Evolutionary conservation across 2,329 filamentous ascomycete species (phyloP).

Genomic region (Seiridium unicorne): DNA sequence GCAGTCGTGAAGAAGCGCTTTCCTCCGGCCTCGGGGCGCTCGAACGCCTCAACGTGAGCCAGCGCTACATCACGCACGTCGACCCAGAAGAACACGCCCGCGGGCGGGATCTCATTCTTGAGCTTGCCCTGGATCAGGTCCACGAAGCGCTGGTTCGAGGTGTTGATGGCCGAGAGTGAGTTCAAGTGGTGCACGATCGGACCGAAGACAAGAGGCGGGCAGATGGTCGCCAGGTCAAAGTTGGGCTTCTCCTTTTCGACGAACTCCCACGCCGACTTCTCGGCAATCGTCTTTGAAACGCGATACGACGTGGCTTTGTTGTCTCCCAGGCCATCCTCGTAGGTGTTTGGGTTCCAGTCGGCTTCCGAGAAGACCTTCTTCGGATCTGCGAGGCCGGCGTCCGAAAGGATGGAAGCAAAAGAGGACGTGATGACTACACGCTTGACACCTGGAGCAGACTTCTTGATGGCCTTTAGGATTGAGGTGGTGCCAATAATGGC

Average conservation of each 20-base stretch:
- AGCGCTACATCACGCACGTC: conserved; percentile 56
- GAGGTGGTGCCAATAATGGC: conserved; percentile 62
- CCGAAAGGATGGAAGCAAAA: conserved; percentile 51
- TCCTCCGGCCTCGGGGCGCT: conserved; percentile 45
- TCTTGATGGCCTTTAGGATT: conserved; percentile 68
- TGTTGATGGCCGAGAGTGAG: conserved; percentile 47
- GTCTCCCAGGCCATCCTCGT: conserved; percentile 38
- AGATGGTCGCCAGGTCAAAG: conserved; percentile 53
- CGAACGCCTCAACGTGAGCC: conserved; percentile 52
- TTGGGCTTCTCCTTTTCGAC: conserved; percentile 37
- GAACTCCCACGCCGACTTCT: conserved; percentile 54
- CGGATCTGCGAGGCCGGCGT: conserved; percentile 34
- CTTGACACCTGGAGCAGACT: conserved; percentile 58
- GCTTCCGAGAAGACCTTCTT: conserved; percentile 41
- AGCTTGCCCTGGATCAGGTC: conserved; percentile 49
- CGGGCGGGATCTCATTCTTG: conserved; percentile 40
- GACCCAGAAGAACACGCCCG: conserved; percentile 46
- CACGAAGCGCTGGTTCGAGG: conserved; percentile 52
- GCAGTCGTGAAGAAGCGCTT: conserved; percentile 49
- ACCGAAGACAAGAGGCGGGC: conserved; percentile 55
- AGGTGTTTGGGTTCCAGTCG: conserved; percentile 53
- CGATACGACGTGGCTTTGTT: conserved; percentile 46
- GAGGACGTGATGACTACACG: conserved; percentile 65
- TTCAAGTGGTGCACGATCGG: conserved; percentile 48
- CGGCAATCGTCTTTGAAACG: conserved; percentile 53